Evolutionary conservation across 371 early-diverging fungal genomes (phyloP).

Genomic region (Smittium mucronatum): DNA sequence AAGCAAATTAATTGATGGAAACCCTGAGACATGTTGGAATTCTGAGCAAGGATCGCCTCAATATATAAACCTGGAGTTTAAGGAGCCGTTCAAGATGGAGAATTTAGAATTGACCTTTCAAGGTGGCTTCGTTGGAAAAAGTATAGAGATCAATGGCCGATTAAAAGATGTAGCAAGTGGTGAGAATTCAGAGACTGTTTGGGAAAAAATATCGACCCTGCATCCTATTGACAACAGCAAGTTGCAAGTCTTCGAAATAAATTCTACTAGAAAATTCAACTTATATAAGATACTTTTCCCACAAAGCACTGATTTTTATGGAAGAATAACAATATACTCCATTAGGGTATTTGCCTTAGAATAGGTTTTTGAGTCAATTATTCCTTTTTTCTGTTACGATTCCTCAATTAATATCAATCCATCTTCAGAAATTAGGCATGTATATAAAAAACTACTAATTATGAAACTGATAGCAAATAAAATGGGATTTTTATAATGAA

Average conservation of each 20-base stretch:
- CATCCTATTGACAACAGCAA: constrained; percentile 4
- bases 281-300: constrained; percentile 2
- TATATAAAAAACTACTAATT: too few relatives aligned
- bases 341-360: neutral
- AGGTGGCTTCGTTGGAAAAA: constrained; percentile 82
- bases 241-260: constrained; percentile 1
- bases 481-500: too few relatives aligned
- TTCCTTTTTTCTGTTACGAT: too few relatives aligned
- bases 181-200: neutral
- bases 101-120: constrained; percentile 62
- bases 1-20: constrained; percentile 60
- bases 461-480: too few relatives aligned
- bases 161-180: constrained; percentile 4
- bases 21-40: constrained; percentile 86
- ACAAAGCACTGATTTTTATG: constrained; percentile 10
- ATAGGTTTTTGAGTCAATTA: too few relatives aligned
- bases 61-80: constrained; percentile 61
- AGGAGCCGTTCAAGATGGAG: constrained; percentile 34
- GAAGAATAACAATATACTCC: constrained; percentile 7
- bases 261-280: neutral
- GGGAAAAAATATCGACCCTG: neutral
- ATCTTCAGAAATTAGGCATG: too few relatives aligned
- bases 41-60: constrained; percentile 82
- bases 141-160: constrained; percentile 28
- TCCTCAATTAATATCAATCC: too few relatives aligned